A percentile compares a stretch with the other conserved stretches of the same genome.
Conservation (phyloP, 257 asterid genomes). For the Solanum corneliomulleri region DNA sequence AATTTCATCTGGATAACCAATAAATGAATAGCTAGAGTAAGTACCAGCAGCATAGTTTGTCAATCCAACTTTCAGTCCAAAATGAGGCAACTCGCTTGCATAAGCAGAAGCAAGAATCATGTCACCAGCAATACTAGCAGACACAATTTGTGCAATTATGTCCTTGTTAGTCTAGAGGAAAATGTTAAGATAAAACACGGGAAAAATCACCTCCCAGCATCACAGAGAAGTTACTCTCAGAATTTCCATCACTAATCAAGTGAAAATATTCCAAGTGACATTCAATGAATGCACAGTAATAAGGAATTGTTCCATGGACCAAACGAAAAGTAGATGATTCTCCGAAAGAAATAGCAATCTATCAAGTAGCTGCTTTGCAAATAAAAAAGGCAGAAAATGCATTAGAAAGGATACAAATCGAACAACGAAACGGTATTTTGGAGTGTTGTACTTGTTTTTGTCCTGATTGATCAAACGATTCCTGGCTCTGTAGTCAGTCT, state of each 20-base stretch:
- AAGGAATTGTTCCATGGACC: neutral
- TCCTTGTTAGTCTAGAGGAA: slow-evolving; percentile 56
- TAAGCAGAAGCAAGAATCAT: slow-evolving; percentile 68
- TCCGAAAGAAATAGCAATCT: neutral
- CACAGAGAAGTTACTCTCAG: neutral
- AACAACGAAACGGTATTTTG: slow-evolving; percentile 69
- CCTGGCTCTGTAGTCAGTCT: slow-evolving; percentile 87
- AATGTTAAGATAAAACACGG: slow-evolving; percentile 23
- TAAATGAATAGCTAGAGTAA: neutral
- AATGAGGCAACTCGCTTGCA: slow-evolving; percentile 67
- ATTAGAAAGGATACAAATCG: slow-evolving; percentile 59
- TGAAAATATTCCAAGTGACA: neutral
- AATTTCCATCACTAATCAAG: neutral
- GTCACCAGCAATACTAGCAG: slow-evolving; percentile 80
- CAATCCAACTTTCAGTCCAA: slow-evolving; percentile 76
- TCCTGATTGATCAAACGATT: slow-evolving; percentile 80
- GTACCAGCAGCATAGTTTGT: slow-evolving; percentile 81
- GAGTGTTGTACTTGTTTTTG: slow-evolving; percentile 77
- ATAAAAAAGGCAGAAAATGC: neutral
- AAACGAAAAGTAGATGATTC: neutral
- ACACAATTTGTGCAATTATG: slow-evolving; percentile 53
- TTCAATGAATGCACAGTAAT: neutral
- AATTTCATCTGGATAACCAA: neutral
- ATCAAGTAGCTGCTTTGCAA: neutral
- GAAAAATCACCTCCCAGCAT: neutral